These are phyloP conservation scores for Cladochytrium replicatum DNA, from an alignment of 192 early-diverging fungal species.

Conservation along the genomic window DNA sequence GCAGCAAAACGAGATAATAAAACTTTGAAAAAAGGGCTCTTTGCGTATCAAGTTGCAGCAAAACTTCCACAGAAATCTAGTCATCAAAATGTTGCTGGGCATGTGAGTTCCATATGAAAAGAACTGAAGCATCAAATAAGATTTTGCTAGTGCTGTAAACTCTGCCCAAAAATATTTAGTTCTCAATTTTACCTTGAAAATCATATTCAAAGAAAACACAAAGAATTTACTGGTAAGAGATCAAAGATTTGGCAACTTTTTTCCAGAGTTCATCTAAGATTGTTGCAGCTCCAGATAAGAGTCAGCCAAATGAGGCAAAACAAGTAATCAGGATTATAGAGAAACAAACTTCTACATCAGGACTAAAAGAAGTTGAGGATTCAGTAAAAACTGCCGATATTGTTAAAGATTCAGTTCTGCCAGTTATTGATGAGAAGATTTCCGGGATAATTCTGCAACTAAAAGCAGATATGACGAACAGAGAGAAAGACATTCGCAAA, in stretches of 20 bases:
- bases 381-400: no score
- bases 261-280: not conserved
- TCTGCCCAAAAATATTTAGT: slow-evolving; percentile 38
- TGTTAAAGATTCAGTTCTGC: no score
- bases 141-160: slow-evolving; percentile 1
- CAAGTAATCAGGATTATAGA: slow-evolving; percentile 1
- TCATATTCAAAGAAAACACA: slow-evolving; percentile 35
- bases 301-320: not conserved
- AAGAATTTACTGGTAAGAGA: slow-evolving; percentile 2
- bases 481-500: slow-evolving; percentile 12
- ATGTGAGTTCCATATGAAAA: no score
- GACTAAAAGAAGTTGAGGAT: slow-evolving; percentile 1
- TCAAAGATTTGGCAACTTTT: not conserved
- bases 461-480: slow-evolving; percentile 12
- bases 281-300: not conserved
- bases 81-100: not conserved
- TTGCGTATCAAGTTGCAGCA: slow-evolving; percentile 44
- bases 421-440: no score
- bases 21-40: slow-evolving; percentile 33
- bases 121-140: not conserved
- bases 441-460: not conserved
- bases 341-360: slow-evolving; percentile 9
- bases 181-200: slow-evolving; percentile 19
- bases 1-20: slow-evolving; percentile 32
- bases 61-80: slow-evolving; percentile 27